These are phyloP conservation scores for Penicillium glabrum DNA, from an alignment of 2,329 filamentous ascomycete genomes.

Conservation along the genomic window DNA sequence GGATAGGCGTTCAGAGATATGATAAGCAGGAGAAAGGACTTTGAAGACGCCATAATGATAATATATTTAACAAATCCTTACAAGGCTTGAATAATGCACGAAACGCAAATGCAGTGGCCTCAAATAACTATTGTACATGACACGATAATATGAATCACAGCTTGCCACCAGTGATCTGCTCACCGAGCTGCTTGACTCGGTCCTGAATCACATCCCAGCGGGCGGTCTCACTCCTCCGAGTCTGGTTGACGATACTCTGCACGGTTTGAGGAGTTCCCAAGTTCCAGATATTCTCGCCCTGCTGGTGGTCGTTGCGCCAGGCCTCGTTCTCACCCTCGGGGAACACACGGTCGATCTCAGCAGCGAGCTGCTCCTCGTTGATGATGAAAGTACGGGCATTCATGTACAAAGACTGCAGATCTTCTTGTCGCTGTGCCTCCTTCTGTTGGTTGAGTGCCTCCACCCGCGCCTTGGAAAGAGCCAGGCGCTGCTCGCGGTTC, in stretches of 20 bases:
- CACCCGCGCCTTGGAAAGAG: conserved; percentile 42
- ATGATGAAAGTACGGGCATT: conserved; percentile 86
- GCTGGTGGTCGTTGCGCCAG: conserved; percentile 43
- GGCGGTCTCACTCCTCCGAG: conserved; percentile 32
- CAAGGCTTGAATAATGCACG: background rate
- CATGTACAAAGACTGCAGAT: conserved; percentile 85
- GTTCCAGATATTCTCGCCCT: conserved; percentile 55
- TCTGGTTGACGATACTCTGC: conserved; percentile 29
- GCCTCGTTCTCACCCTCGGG: conserved; percentile 54
- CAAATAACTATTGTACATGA: conserved; percentile 26
- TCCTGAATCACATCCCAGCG: conserved; percentile 51
- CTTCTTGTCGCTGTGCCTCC: conserved; percentile 63
- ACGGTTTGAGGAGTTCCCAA: conserved; percentile 46
- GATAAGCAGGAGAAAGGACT: background rate
- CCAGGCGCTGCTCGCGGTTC: conserved; percentile 55
- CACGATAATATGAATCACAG: conserved; percentile 37
- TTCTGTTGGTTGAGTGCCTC: conserved; percentile 51
- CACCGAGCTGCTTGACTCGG: conserved; percentile 64
- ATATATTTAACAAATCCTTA: conserved; percentile 1
- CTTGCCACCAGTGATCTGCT: conserved; percentile 68
- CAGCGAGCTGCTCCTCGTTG: conserved; percentile 72
- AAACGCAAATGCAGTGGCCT: conserved; percentile 17
- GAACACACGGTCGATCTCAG: conserved; percentile 74
- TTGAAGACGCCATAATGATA: background rate
- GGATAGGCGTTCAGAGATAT: background rate